These are phyloP conservation scores for Geotrichum australiense DNA, from an alignment of 1,139 yeast genomes.

Conservation along the genomic window DNA sequence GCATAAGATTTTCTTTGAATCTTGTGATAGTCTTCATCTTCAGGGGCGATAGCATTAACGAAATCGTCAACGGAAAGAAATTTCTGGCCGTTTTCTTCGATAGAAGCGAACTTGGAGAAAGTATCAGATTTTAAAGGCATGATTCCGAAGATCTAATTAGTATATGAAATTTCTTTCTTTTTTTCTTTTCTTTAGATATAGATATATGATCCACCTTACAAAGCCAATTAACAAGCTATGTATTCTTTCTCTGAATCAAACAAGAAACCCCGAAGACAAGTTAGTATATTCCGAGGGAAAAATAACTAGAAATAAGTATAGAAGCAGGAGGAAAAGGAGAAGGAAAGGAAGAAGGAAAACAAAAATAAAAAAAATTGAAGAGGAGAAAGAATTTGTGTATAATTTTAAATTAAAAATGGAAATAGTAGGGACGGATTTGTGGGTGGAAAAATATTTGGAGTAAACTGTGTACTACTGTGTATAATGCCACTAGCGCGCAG, in stretches of 20 bases:
- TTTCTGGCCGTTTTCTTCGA: conserved; percentile 34
- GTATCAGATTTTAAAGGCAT: conserved; percentile 17
- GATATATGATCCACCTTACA: no score
- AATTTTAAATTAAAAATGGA: not conserved
- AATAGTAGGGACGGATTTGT: no score
- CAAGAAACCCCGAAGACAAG: no score
- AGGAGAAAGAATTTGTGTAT: not conserved
- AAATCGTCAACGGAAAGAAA: conserved; percentile 43
- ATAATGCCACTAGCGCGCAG: no score
- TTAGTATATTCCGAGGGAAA: not conserved
- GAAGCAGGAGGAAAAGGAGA: not conserved
- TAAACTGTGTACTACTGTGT: no score
- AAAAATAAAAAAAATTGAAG: conserved; percentile 1
- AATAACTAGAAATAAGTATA: not conserved
- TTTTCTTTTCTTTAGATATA: no score
- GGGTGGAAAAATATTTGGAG: no score
- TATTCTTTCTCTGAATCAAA: no score
- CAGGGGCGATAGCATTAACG: conserved; percentile 39
- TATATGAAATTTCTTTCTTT: no score
- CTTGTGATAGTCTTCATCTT: conserved; percentile 38
- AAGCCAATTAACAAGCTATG: no score
- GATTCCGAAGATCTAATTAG: no score
- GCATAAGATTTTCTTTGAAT: conserved; percentile 39
- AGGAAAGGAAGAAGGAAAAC: not conserved
- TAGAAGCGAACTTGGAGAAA: conserved; percentile 15